A percentile compares a stretch with the other conserved stretches of the same genome.
These are phyloP conservation scores for Magnolia sinica DNA, from an alignment of 164 flowering plant species.

Conservation along the genomic window DNA sequence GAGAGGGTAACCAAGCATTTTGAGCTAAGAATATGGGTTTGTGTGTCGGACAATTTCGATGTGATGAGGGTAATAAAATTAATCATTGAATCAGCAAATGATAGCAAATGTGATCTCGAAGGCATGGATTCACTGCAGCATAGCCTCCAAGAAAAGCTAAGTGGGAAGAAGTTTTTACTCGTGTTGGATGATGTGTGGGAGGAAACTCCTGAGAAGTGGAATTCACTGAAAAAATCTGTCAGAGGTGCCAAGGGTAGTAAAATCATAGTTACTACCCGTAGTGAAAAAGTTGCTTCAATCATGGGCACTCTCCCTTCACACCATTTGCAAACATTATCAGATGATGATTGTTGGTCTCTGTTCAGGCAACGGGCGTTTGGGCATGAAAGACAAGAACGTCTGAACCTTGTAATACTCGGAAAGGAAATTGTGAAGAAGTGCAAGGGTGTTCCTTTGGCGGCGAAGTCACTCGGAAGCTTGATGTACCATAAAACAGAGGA, in stretches of 20 bases:
- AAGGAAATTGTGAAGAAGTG: slow-evolving; percentile 11
- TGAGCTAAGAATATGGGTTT: background rate
- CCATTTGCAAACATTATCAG: slow-evolving; percentile 8
- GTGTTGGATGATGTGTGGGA: slow-evolving; percentile 15
- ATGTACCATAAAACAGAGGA: slow-evolving; percentile 3
- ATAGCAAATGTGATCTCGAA: background rate
- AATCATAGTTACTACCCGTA: slow-evolving; percentile 15
- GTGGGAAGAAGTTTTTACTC: slow-evolving; percentile 10
- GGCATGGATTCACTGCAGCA: background rate
- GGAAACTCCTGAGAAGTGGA: slow-evolving; percentile 1
- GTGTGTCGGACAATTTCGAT: background rate
- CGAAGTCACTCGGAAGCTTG: slow-evolving; percentile 8
- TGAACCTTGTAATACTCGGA: slow-evolving; percentile 1
- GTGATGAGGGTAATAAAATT: background rate
- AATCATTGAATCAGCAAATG: background rate
- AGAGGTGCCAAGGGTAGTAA: slow-evolving; percentile 2
- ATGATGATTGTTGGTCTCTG: slow-evolving; percentile 9
- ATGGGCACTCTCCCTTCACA: slow-evolving; percentile 1
- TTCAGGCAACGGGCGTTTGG: slow-evolving; percentile 5
- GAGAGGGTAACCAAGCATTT: background rate
- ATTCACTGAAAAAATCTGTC: background rate
- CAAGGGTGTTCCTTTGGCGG: slow-evolving; percentile 14
- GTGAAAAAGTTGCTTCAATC: slow-evolving; percentile 2
- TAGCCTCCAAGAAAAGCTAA: background rate
- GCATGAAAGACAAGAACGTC: background rate